Base-by-base conservation (phyloP, 164 flowering plant species). In the Berberis vulgaris region DNA sequence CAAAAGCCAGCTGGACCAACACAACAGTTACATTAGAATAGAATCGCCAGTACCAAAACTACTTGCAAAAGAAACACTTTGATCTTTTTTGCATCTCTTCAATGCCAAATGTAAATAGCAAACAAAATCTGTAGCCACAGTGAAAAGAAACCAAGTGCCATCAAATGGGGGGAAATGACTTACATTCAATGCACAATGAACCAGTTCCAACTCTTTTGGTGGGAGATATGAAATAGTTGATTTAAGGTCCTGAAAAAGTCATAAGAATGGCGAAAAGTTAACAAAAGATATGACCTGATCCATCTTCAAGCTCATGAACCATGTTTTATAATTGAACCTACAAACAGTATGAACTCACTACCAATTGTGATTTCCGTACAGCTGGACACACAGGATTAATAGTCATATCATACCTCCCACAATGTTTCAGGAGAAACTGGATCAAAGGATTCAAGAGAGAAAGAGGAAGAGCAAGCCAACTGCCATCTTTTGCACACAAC, bases 1-100 rank as follows among this genome's bases (percentile, higher is more conserved):
- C 92, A 82, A 86, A 95, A 64, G 99, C 99, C 60, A 95, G 80
- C 99, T 95, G 86, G 67, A 75, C 45, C 41, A 62, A 69, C 65
- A 41, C 74, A 61, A 7, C 7, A 58, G 26, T 58, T 58, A 58
- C 46, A 58, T 1, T 44, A 2, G 13, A 42, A 5, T 4, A 11
- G 10, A 11, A 1, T 52, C 54, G n/a, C 54, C 54, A 10, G 26
- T 52, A 52, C 2, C 10, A 1, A 4, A 5, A 46, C 8, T 5
- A 10, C 2, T 52, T 52, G 54, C 54, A 52, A 7, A 7, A 52
- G 8, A 52, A 52, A 52, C 54, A 52, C n/a, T 10, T 26, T 9
- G 12, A 52, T 6, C 7, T 47, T 6, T 3, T n/a, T 9, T 52
- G n/a, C 10, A 52, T 3, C 54, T 26, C 26, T 26, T 26, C 26